Conservation (phyloP, 306 rosid genomes). For the Pyrus pyrifolia region DNA sequence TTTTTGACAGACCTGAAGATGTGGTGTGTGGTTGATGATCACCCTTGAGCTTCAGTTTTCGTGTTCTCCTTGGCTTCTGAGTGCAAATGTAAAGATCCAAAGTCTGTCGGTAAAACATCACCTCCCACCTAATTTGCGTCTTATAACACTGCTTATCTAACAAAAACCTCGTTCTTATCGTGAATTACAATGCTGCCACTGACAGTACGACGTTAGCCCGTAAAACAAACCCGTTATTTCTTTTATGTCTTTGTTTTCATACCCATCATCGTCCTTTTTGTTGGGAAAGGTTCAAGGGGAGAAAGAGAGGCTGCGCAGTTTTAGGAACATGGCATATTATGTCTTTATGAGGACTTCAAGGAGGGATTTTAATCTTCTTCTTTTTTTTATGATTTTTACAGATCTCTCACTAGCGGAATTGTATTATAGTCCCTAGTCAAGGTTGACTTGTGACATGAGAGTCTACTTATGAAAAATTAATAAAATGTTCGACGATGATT, state of each 20-base stretch:
- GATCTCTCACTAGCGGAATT: background rate
- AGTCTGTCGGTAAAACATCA: slow-evolving; percentile 10
- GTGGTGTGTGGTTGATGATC: background rate
- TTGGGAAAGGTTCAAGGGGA: too few species aligned
- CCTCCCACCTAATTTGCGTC: background rate
- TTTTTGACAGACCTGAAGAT: background rate
- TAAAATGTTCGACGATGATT: too few species aligned
- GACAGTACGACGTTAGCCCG: background rate
- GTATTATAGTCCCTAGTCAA: background rate
- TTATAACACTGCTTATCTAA: slow-evolving; percentile 5
- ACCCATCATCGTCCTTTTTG: background rate
- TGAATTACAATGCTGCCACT: slow-evolving; percentile 26
- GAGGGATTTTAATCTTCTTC: too few species aligned
- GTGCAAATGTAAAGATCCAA: slow-evolving; percentile 1
- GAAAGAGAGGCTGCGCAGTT: too few species aligned
- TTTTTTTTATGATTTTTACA: too few species aligned
- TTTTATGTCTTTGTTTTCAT: background rate
- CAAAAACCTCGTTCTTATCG: background rate
- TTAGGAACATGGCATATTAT: too few species aligned
- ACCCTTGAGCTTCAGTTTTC: background rate
- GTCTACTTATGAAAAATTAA: too few species aligned
- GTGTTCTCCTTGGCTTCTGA: slow-evolving; percentile 13
- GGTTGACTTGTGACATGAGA: background rate
- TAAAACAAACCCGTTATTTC: background rate
- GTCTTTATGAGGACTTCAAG: too few species aligned